These are phyloP conservation scores for Solanum pennellii DNA, from an alignment of 257 asterid genomes.

Conservation along the genomic window DNA sequence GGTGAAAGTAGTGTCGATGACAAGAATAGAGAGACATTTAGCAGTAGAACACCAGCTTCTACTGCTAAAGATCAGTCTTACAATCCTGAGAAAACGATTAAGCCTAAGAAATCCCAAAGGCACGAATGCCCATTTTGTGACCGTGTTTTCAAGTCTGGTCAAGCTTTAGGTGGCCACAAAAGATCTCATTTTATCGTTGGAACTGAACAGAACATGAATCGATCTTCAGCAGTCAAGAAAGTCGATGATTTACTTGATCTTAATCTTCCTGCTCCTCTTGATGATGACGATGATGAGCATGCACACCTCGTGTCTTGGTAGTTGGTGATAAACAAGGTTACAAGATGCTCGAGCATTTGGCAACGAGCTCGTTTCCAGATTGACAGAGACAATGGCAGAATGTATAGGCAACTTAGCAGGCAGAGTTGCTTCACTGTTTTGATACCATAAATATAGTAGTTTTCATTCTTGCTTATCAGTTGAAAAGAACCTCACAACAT, in stretches of 20 bases:
- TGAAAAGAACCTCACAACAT: not conserved
- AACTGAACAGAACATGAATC: slow-evolving; percentile 23
- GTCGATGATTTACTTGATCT: slow-evolving; percentile 56
- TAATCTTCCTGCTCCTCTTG: slow-evolving; percentile 84
- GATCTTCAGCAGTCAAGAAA: slow-evolving; percentile 20
- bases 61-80: slow-evolving; percentile 23
- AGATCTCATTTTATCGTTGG: slow-evolving; percentile 71
- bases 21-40: slow-evolving; percentile 23
- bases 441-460: not conserved
- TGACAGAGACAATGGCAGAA: not conserved
- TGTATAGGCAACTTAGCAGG: not conserved
- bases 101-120: slow-evolving; percentile 43
- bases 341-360: not conserved
- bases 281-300: slow-evolving; percentile 34
- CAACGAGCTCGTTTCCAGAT: not conserved
- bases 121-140: slow-evolving; percentile 73
- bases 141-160: slow-evolving; percentile 85
- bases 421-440: not conserved
- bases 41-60: slow-evolving; percentile 22
- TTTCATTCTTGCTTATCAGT: slow-evolving; percentile 2
- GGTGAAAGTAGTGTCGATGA: slow-evolving; percentile 53
- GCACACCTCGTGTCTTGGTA: slow-evolving; percentile 27
- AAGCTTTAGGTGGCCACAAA: slow-evolving; percentile 94
- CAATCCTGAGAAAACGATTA: slow-evolving; percentile 25
- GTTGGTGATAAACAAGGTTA: not conserved